Conservation (phyloP, 2,329 filamentous ascomycete species). For the Alternaria panax region DNA sequence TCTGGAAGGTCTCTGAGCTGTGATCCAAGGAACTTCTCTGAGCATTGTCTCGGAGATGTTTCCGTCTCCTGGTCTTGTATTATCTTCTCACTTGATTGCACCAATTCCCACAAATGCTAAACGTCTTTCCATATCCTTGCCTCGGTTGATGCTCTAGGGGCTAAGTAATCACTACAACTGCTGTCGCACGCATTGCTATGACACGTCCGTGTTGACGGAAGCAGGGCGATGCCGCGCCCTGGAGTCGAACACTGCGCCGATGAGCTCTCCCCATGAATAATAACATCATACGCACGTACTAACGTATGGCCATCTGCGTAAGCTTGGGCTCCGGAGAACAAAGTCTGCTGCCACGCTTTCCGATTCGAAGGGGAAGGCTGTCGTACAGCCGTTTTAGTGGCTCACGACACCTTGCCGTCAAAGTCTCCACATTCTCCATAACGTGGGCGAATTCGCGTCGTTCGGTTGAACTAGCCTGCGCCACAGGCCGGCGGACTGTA, state of each 20-base stretch:
- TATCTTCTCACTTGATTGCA: not conserved
- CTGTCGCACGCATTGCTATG: not conserved
- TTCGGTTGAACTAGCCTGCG: slow-evolving; percentile 8
- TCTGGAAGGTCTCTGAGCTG: not conserved
- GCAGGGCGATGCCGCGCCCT: not conserved
- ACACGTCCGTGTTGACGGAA: not conserved
- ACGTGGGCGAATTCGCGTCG: not conserved
- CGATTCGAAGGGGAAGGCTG: not conserved
- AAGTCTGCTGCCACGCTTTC: not conserved
- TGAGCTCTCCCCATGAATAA: not conserved
- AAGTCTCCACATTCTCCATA: slow-evolving; percentile 7
- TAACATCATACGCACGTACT: not conserved
- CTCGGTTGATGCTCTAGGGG: not conserved
- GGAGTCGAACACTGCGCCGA: not conserved
- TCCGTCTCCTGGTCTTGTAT: not conserved
- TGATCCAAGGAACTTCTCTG: not conserved
- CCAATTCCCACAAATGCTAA: not conserved
- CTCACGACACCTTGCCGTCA: not conserved
- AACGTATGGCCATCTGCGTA: not conserved
- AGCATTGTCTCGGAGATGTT: not conserved
- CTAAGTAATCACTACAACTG: not conserved
- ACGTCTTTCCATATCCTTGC: not conserved
- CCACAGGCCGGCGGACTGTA: slow-evolving; percentile 5
- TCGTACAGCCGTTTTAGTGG: slow-evolving; percentile 1
- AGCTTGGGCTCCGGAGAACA: not conserved